These are phyloP conservation scores for Omphalea diandra DNA, from an alignment of 441 rosid genomes.

Conservation along the genomic window DNA sequence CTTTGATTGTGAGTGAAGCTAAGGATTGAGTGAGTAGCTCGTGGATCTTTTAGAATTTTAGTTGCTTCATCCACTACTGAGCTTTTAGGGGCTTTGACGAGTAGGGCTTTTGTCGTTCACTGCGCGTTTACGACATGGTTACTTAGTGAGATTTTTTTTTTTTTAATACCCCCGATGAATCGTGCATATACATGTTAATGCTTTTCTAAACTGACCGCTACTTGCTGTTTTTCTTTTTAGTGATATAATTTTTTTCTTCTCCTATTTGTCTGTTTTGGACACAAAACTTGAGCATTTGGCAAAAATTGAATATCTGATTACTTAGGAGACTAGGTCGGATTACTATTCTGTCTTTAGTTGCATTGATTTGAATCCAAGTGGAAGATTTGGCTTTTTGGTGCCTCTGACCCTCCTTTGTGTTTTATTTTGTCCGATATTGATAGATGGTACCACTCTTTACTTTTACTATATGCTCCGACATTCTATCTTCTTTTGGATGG, in stretches of 20 bases:
- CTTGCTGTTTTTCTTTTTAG: not conserved
- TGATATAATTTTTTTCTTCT: not conserved
- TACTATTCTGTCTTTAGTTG: not conserved
- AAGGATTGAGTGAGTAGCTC: conserved; percentile 28
- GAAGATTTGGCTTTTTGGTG: conserved; percentile 8
- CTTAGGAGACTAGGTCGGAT: conserved; percentile 1
- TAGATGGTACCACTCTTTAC: not conserved
- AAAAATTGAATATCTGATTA: not conserved
- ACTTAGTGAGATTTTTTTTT: conserved; percentile 6
- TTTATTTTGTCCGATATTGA: not conserved
- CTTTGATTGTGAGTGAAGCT: conserved; percentile 30
- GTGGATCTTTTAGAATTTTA: conserved; percentile 18
- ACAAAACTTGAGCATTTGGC: not conserved
- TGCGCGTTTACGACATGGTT: conserved; percentile 10
- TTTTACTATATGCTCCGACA: conserved; percentile 7
- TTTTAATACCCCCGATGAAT: not conserved
- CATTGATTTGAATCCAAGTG: not conserved
- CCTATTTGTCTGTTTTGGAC: not conserved
- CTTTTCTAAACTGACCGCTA: not conserved
- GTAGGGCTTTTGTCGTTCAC: conserved; percentile 9
- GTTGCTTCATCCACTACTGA: conserved; percentile 26
- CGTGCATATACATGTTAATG: not conserved
- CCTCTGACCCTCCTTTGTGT: not conserved
- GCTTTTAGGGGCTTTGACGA: conserved; percentile 7
- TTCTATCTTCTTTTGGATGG: not conserved